Evolutionary conservation across 768 basidiomycete species (phyloP), one percentile per base, ranked within the genome.

Genomic region (Mrakia blollopis): DNA sequence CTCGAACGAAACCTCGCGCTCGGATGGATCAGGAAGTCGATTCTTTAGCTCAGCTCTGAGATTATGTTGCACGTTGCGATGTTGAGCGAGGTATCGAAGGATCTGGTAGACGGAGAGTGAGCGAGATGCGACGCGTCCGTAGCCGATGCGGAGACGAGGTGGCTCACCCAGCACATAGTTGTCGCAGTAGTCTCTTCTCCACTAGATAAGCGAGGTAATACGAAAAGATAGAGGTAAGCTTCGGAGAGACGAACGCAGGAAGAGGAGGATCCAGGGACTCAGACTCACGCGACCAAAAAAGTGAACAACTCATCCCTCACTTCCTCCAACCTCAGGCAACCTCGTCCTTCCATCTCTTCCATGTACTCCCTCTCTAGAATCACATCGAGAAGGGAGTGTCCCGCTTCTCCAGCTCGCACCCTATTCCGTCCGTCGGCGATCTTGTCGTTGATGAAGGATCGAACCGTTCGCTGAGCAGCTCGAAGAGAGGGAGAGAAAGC

Each of bases 221-320:
- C 47, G 7, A 21, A 50, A 50, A 3, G 1, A n/a, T n/a, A n/a
- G n/a, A 14, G 2, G 2, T 50, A 14, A 50, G 47, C 44, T 44
- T 14, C 21, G 7, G 3, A 9, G 6, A 41, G 39, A 41, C 5
- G 39, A 7, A 50, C 18, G 47, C 16, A 21, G 47, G 8, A 47
- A 1, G n/a, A 47, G 41, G 5, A 23, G 4, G 21, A 18, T 47
- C 10, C 44, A 14, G 44, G n/a, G n/a, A 37, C 3, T 23, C n/a
- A 35, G 14, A 69, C 67, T 69, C 67, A 69, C 67, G 67, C 67
- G 9, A 41, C 21, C 37, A 69, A 28, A 28, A 69, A 69, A 18
- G 67, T 69, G 21, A 13, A 2, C 23, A 69, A 8, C 41, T 69
- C 67, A n/a, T 69, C 67, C 21, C 67, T 39, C 1, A 69, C 25